Evolutionary conservation across 345 rosid genomes (phyloP).

Genomic region (Eucalyptus marginata): DNA sequence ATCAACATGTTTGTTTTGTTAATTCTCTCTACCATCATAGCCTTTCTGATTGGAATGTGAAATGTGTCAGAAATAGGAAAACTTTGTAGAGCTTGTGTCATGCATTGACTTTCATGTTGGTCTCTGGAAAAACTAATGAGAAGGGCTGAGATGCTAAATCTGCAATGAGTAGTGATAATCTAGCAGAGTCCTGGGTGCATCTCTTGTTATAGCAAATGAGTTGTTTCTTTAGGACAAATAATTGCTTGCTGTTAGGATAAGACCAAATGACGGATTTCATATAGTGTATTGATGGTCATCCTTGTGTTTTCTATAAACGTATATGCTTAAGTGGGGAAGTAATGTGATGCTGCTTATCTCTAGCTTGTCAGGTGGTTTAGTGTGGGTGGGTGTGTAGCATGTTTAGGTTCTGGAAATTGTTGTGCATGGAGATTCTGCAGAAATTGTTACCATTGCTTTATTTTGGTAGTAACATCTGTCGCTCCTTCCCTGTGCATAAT

Average conservation of each 20-base stretch:
- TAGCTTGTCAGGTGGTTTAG: not conserved
- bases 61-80: not conserved
- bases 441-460: not conserved
- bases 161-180: not conserved
- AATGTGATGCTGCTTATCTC: not conserved
- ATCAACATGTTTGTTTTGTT: not conserved
- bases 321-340: not conserved
- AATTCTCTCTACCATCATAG: not conserved
- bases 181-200: not conserved
- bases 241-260: not conserved
- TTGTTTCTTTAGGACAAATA: not conserved
- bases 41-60: not conserved
- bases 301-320: not conserved
- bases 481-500: not conserved
- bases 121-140: not conserved
- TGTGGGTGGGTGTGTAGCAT: not conserved
- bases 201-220: not conserved
- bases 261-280: not conserved
- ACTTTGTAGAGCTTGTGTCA: not conserved
- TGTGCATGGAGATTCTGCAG: not conserved
- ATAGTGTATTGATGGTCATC: not conserved
- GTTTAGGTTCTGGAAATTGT: not conserved
- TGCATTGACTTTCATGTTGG: not conserved
- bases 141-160: not conserved
- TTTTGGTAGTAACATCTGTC: not conserved